Base-by-base conservation (phyloP, 2,329 filamentous ascomycete species). In the Trichoderma atrobrunneum region DNA sequence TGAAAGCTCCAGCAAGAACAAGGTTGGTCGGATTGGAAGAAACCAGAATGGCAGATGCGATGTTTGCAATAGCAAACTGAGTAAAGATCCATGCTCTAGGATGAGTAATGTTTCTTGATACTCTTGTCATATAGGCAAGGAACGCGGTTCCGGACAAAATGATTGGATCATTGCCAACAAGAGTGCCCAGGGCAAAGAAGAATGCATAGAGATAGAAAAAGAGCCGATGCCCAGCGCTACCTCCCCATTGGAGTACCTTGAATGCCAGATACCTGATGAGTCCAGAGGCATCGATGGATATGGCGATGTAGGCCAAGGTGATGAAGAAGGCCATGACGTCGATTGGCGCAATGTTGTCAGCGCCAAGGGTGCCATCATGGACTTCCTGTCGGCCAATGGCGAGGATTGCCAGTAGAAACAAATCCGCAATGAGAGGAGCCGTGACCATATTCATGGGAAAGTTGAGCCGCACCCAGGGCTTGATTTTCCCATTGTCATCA, bases 21-120 rank as follows among this genome's bases (percentile, higher is more conserved):
- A 93, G 85, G 70, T 94, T 94, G 3, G 92, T 93, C 0, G 92
- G 92, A 73, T 94, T 94, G 0, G 91, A 93, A 0, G 92, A 93
- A 11, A 94, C 92, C 14, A 94, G 83, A 28, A 93, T 92, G 0
- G 92, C 91, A 0, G 92, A 93, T 2, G 89, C 89, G 62, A 93
- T 91, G 73, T 93, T 93, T 66, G 91, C 91, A 1, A 93, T 80
- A 18, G 91, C 87, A 72, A 93, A 93, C 72, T 94, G 92, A 2
- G 87, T 88, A 75, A 89, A 87, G 26, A 93, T 93, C 91, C 92
- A 93, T 0, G 92, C 92, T 76, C 89, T 84, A 0, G 92, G 91
- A 71, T 92, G 88, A 12, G 86, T 81, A 72, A 94, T 93, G 74
- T 93, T 93, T 80, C 87, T 90, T 0, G 91, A 93, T 0, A 93